phyloP scores from a whole-genome alignment of 139 green algal species.

The Desmodesmus armatus region DNA sequence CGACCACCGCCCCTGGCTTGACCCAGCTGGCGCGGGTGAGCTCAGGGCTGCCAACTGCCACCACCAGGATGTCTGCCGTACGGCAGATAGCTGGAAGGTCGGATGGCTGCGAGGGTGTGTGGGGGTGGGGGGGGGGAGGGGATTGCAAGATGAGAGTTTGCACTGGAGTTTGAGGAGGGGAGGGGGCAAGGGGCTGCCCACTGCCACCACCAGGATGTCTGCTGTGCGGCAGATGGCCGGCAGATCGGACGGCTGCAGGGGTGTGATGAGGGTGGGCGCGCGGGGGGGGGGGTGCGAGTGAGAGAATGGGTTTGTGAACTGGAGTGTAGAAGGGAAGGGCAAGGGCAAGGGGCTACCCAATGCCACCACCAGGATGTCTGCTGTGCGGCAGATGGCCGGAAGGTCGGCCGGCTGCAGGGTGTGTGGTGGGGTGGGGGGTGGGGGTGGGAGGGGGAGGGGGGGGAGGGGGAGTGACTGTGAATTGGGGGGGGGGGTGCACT shows the following conservation, averaged over 20 bases:
- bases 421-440: too few relatives aligned
- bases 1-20: slow-evolving; percentile 90
- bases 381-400: slow-evolving; percentile 58
- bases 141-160: too few relatives aligned
- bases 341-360: slow-evolving; percentile 57
- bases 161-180: too few relatives aligned
- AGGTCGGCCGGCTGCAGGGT: slow-evolving; percentile 36
- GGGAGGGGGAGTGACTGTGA: too few relatives aligned
- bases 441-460: too few relatives aligned
- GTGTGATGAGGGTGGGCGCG: too few relatives aligned
- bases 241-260: slow-evolving; percentile 44
- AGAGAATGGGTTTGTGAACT: too few relatives aligned
- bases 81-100: slow-evolving; percentile 59
- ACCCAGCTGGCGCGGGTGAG: slow-evolving; percentile 92
- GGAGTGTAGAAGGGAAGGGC: background rate
- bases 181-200: slow-evolving; percentile 74
- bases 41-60: slow-evolving; percentile 80
- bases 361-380: slow-evolving; percentile 79
- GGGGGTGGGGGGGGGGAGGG: too few relatives aligned
- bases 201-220: slow-evolving; percentile 82
- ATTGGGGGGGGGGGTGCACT: too few relatives aligned
- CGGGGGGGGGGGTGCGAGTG: too few relatives aligned
- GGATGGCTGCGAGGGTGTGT: background rate
- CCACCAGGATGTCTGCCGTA: slow-evolving; percentile 81
- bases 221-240: slow-evolving; percentile 65